Conservation (phyloP, 2,329 filamentous ascomycete species). For the Phaeosphaeria sp. region DNA sequence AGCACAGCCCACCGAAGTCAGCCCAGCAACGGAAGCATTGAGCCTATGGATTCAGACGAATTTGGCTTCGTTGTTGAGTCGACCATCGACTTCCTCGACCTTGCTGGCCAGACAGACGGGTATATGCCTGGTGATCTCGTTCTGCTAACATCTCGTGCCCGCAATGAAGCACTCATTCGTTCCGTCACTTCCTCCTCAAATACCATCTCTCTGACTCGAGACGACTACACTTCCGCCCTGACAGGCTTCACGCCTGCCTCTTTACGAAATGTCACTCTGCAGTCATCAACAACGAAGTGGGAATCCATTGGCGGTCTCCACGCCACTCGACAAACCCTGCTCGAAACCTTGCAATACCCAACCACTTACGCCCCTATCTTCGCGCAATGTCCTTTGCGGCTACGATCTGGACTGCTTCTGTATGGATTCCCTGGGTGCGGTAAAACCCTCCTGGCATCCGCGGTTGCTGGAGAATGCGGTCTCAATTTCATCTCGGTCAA, state of each 20-base stretch:
- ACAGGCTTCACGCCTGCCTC: conserved; percentile 95
- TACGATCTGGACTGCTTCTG: conserved; percentile 88
- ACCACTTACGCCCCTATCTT: conserved; percentile 99
- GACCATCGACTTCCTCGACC: conserved; percentile 86
- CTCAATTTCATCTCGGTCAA: conserved; percentile 99
- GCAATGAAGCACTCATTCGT: conserved; percentile 91
- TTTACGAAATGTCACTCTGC: conserved; percentile 89
- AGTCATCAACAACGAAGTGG: conserved; percentile 92
- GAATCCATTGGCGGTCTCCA: conserved; percentile 87
- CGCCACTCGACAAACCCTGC: conserved; percentile 85
- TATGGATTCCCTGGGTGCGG: conserved; percentile 97
- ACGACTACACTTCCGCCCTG: conserved; percentile 84
- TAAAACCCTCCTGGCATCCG: conserved; percentile 93
- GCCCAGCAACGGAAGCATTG: conserved; percentile 46
- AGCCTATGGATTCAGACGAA: conserved; percentile 39
- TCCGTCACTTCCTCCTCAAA: conserved; percentile 62
- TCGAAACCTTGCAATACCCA: conserved; percentile 95
- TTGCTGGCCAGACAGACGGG: conserved; percentile 92
- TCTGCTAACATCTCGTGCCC: conserved; percentile 82
- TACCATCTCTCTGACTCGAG: conserved; percentile 68
- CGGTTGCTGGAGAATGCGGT: conserved; percentile 96
- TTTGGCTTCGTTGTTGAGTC: conserved; percentile 75
- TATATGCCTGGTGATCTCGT: conserved; percentile 97
- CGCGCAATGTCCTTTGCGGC: conserved; percentile 89
- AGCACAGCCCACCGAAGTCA: conserved; percentile 52